Base-by-base conservation (phyloP, 495 filamentous ascomycete species). In the Lepidopterella palustris region DNA sequence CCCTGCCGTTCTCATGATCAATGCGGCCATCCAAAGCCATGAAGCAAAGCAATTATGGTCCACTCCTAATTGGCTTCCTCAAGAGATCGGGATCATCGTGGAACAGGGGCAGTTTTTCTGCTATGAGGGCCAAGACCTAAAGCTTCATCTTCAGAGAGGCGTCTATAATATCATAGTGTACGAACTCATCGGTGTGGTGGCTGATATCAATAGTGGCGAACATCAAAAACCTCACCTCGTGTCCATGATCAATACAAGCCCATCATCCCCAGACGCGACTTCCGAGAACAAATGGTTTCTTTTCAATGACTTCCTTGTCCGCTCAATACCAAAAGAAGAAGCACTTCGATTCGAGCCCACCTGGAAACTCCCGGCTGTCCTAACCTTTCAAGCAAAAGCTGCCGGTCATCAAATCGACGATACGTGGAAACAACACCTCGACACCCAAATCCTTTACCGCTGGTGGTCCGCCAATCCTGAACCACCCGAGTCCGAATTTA, bases 281-380 rank as follows among this genome's bases (percentile, higher is more conserved):
- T 63, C 78, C 1, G 76, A 82, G 53, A 82, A 77, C 62, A 83
- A 83, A 60, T 99, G 93, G 93, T 88, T 96, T 67, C 70, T 99
- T 4, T 96, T 99, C 73, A 99, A 99, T 55, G 93, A 99, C 72
- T 99, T 99, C 63, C 76, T 95, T 11, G 93, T 99, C 29, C 82
- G 87, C 4, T 82, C 86, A n/a, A 79, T 95, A 18, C 78, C 84
- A 13, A 76, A 79, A 42, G 86, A 87, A 32, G 92, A 97, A 69
- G 95, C 95, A 4, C 75, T 97, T 11, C 83, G 84, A 13, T 97
- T 97, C 67, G 91, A 89, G 32, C 81, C 87, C 23, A 77, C 82
- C 5, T 97, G 95, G 92, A 99, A 97, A 76, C 79, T 86, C 49
- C 95, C 93, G 2, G 87, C 87, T 31, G 85, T 97, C 3, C 67